Evolutionary conservation across 768 basidiomycete species (phyloP).

Genomic region (Asterophora lycoperdoides): DNA sequence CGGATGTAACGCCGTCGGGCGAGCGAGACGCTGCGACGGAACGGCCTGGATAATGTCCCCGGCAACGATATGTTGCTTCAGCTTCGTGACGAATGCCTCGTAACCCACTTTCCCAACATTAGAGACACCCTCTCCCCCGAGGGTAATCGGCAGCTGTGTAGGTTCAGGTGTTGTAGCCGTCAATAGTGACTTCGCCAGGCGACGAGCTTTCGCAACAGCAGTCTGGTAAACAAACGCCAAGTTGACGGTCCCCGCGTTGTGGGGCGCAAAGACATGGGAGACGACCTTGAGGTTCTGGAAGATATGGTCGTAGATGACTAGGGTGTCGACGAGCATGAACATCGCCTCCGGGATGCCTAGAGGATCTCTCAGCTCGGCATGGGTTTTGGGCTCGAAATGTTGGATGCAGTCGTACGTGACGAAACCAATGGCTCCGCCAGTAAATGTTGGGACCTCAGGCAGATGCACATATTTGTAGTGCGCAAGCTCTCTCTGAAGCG

Average conservation of each 20-base stretch:
- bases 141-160: slow-evolving; percentile 56
- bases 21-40: slow-evolving; percentile 85
- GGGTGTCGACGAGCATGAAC: slow-evolving; percentile 95
- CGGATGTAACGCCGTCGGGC: slow-evolving; percentile 85
- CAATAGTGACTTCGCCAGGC: slow-evolving; percentile 70
- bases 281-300: slow-evolving; percentile 94
- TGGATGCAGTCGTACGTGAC: slow-evolving; percentile 96
- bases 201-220: slow-evolving; percentile 75
- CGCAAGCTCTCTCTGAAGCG: slow-evolving; percentile 80
- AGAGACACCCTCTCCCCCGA: slow-evolving; percentile 68
- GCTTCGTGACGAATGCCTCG: slow-evolving; percentile 80
- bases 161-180: slow-evolving; percentile 55
- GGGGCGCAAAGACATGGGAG: slow-evolving; percentile 89
- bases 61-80: slow-evolving; percentile 92
- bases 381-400: slow-evolving; percentile 94
- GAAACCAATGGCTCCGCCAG: slow-evolving; percentile 96
- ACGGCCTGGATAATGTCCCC: slow-evolving; percentile 99
- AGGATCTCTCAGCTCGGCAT: slow-evolving; percentile 66
- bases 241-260: slow-evolving; percentile 58
- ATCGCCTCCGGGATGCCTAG: slow-evolving; percentile 90
- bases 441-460: slow-evolving; percentile 90
- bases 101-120: slow-evolving; percentile 95
- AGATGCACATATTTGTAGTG: slow-evolving; percentile 88
- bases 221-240: slow-evolving; percentile 85
- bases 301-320: slow-evolving; percentile 96